These are phyloP conservation scores for Uromyces viciae-fabae DNA, from an alignment of 1,284 basidiomycete genomes.

Conservation along the genomic window DNA sequence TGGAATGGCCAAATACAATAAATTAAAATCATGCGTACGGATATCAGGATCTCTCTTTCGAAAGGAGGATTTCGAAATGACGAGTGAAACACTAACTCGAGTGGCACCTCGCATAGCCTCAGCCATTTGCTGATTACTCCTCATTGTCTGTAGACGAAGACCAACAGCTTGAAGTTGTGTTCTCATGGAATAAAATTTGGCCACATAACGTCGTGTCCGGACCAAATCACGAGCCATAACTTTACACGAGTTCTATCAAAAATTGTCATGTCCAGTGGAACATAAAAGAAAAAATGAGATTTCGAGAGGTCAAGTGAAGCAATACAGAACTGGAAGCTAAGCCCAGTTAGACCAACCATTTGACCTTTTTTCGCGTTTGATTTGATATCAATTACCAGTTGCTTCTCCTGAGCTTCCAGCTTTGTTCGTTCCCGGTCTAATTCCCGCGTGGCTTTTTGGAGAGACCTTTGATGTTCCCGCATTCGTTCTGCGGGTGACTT, in stretches of 20 bases:
- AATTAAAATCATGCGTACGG: not conserved
- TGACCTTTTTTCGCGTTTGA: constrained; percentile 92
- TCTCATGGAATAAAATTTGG: constrained; percentile 98
- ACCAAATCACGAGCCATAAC: constrained; percentile 99
- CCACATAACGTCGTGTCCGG: constrained; percentile 85
- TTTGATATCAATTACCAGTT: constrained; percentile 75
- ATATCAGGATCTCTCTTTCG: not conserved
- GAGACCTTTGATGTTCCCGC: constrained; percentile 88
- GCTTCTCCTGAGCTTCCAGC: constrained; percentile 74
- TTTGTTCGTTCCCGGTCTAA: constrained; percentile 91
- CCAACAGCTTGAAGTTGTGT: constrained; percentile 96
- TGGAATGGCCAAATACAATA: no score
- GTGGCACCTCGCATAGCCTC: constrained; percentile 98
- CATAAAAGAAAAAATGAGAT: not conserved
- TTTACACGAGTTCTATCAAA: constrained; percentile 83
- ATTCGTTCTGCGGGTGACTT: constrained; percentile 93
- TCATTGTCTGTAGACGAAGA: constrained; percentile 88
- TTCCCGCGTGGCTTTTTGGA: constrained; percentile 94
- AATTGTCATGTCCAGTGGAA: not conserved
- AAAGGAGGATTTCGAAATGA: not conserved
- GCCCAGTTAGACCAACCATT: constrained; percentile 72
- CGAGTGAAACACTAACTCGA: constrained; percentile 63
- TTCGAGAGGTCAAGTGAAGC: not conserved
- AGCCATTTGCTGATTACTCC: constrained; percentile 98
- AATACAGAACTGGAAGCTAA: not conserved